A percentile compares a stretch with the other conserved stretches of the same genome.
Conservation (phyloP, 2,329 filamentous ascomycete genomes). For the Mycosphaerella sp. region DNA sequence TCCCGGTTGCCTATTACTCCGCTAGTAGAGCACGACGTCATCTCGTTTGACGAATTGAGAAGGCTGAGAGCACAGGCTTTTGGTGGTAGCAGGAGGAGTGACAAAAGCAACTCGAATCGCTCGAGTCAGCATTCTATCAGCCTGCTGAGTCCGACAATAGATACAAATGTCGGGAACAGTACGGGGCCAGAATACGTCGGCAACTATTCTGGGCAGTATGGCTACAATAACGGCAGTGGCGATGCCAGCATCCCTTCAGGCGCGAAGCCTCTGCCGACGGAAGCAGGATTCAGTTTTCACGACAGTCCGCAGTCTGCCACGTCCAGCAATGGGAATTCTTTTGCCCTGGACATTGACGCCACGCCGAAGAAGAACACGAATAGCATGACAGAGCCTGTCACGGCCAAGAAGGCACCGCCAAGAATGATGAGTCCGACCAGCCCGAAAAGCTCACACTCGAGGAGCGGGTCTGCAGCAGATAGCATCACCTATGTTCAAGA, state of each 20-base stretch:
- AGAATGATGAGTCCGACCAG: slow-evolving; percentile 9
- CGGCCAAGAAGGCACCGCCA: slow-evolving; percentile 19
- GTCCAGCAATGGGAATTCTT: slow-evolving; percentile 16
- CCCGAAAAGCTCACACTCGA: slow-evolving; percentile 20
- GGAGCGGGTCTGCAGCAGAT: slow-evolving; percentile 52
- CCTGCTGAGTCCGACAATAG: slow-evolving; percentile 10
- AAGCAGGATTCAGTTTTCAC: slow-evolving; percentile 11
- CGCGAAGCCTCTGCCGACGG: slow-evolving; percentile 7
- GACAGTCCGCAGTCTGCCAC: slow-evolving; percentile 20
- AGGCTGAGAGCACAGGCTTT: slow-evolving; percentile 50
- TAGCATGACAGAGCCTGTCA: slow-evolving; percentile 15
- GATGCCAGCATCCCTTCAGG: slow-evolving; percentile 17
- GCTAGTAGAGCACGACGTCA: slow-evolving; percentile 24
- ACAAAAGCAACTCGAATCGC: slow-evolving; percentile 20
- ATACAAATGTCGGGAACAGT: slow-evolving; percentile 8
- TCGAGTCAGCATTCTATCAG: slow-evolving; percentile 19
- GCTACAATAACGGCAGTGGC: slow-evolving; percentile 22
- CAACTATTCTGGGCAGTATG: slow-evolving; percentile 25
- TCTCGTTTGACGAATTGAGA: slow-evolving; percentile 28
- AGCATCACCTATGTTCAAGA: slow-evolving; percentile 63
- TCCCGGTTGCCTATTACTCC: slow-evolving; percentile 47
- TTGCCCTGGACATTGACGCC: slow-evolving; percentile 19
- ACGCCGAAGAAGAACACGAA: slow-evolving; percentile 19
- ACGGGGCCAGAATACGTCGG: slow-evolving; percentile 16
- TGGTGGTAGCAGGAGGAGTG: slow-evolving; percentile 38